Evolutionary conservation across 2,329 filamentous ascomycete species (phyloP).

Genomic region (Penicillium rolfsii): DNA sequence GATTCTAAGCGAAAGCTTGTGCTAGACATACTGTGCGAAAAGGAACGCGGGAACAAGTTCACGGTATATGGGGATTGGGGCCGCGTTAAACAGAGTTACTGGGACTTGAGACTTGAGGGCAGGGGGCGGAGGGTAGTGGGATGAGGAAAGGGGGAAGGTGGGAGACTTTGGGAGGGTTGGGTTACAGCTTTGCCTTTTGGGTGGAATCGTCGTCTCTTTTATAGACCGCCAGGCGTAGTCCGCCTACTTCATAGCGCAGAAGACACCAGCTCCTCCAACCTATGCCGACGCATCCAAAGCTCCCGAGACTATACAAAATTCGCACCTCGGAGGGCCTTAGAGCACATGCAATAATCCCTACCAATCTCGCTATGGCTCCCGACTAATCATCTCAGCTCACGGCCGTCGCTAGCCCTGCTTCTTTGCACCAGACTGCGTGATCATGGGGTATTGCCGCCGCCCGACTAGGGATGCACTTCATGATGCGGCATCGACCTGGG

Average conservation of each 20-base stretch:
- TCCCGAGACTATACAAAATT: too few relatives aligned
- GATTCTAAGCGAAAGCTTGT: conserved; percentile 20
- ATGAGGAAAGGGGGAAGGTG: not conserved
- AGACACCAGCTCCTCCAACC: conserved; percentile 7
- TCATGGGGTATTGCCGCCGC: too few relatives aligned
- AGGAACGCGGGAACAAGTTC: not conserved
- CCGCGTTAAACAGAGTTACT: not conserved
- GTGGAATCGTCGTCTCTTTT: not conserved
- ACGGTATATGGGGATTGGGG: not conserved
- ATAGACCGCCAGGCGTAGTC: not conserved
- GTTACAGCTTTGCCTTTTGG: not conserved
- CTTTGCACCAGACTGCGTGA: too few relatives aligned
- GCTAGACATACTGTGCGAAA: conserved; percentile 11
- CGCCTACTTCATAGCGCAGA: not conserved
- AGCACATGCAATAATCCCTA: too few relatives aligned
- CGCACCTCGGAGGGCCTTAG: too few relatives aligned
- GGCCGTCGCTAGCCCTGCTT: too few relatives aligned
- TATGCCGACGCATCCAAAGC: conserved; percentile 10
- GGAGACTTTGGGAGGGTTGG: conserved; percentile 1
- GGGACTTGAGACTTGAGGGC: not conserved
- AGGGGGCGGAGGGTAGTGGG: too few relatives aligned
- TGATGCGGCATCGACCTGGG: too few relatives aligned
- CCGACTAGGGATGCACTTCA: too few relatives aligned
- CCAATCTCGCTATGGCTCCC: too few relatives aligned
- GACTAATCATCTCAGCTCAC: too few relatives aligned